A percentile compares a stretch with the other conserved stretches of the same genome.
Evolutionary conservation across 768 basidiomycete genomes (phyloP).

Genomic region (Macrolepiota dolichaula): DNA sequence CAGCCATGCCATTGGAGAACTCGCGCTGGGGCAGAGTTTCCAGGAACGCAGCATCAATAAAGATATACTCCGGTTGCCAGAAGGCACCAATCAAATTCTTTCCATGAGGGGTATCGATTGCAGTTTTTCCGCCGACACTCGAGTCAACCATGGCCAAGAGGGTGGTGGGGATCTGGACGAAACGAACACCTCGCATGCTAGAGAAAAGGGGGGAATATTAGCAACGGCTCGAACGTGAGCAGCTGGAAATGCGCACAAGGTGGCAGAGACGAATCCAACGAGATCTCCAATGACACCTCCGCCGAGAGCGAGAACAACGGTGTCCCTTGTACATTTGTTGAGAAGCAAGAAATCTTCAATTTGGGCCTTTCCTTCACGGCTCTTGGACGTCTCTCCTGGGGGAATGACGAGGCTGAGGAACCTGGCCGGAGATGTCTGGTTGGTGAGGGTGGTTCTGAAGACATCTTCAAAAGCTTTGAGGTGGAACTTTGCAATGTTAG

Average conservation of each 20-base stretch:
- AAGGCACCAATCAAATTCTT: conserved; percentile 99
- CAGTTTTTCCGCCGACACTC: conserved; percentile 95
- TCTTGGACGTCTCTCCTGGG: conserved; percentile 93
- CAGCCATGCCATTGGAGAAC: conserved; percentile 99
- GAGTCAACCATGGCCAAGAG: conserved; percentile 99
- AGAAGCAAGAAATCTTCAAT: conserved; percentile 92
- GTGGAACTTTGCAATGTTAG: conserved; percentile 81
- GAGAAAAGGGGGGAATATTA: background rate
- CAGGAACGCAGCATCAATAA: conserved; percentile 95
- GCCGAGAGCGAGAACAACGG: conserved; percentile 89
- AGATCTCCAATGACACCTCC: conserved; percentile 98
- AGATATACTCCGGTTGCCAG: conserved; percentile 97
- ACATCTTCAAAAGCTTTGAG: conserved; percentile 64
- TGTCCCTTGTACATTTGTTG: conserved; percentile 89
- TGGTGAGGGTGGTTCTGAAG: conserved; percentile 46
- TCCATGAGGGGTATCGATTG: conserved; percentile 97
- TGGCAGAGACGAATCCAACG: conserved; percentile 94
- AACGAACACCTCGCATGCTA: conserved; percentile 96
- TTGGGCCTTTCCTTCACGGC: conserved; percentile 84
- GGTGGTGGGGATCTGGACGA: conserved; percentile 95
- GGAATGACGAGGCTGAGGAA: conserved; percentile 78
- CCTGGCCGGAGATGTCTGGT: conserved; percentile 36
- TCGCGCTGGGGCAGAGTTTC: conserved; percentile 90
- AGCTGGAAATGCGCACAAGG: conserved; percentile 64
- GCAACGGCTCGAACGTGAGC: conserved; percentile 3